Percentiles rank a stretch among this genome's conserved stretches.
Conservation (phyloP, 148 eudicot genomes). For the Fallopia convolvulus region DNA sequence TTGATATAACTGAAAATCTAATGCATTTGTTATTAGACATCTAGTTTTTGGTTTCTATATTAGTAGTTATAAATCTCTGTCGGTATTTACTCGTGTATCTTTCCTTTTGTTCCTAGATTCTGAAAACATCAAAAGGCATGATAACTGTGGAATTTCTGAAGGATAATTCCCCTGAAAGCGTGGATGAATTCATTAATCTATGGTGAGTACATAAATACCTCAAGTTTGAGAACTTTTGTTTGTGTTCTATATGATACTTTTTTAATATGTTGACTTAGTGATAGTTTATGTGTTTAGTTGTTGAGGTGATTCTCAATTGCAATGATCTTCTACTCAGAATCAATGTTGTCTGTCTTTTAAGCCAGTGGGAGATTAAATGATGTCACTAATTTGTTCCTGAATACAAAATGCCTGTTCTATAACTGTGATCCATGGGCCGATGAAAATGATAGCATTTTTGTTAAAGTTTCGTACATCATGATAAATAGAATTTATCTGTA, state of each 20-base stretch:
- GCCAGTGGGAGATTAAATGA: not conserved
- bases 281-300: not conserved
- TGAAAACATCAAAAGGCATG: slow-evolving; percentile 75
- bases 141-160: slow-evolving; percentile 78
- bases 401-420: not conserved
- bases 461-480: not conserved
- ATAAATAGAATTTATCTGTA: not conserved
- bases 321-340: not conserved
- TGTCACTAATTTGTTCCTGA: not conserved
- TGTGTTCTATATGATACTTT: not conserved
- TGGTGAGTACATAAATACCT: slow-evolving; percentile 43
- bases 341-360: not conserved
- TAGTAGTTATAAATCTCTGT: not conserved
- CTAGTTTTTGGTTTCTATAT: not conserved
- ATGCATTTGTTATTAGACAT: not conserved
- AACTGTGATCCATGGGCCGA: too few relatives aligned
- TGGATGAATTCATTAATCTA: slow-evolving; percentile 66
- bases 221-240: not conserved
- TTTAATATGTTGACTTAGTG: slow-evolving; percentile 6
- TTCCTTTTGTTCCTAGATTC: slow-evolving; percentile 27
- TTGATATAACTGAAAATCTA: not conserved
- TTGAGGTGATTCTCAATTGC: not conserved
- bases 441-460: too few relatives aligned
- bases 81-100: not conserved
- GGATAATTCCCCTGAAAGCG: slow-evolving; percentile 76